These are phyloP conservation scores for Candida neerlandica DNA, from an alignment of 1,139 yeast species.

Conservation along the genomic window DNA sequence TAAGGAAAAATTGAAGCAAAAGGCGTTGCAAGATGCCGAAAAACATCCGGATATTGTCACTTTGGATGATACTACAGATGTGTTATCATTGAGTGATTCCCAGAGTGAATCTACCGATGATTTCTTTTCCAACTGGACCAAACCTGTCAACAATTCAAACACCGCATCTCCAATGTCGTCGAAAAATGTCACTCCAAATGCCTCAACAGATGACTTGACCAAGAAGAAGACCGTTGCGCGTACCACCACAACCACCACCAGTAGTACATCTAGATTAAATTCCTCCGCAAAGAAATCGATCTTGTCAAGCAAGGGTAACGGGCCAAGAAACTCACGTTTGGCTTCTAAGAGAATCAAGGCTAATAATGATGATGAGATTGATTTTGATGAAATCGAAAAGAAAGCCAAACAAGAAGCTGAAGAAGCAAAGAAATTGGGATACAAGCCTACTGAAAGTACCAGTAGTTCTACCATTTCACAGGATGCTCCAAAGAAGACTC, in stretches of 20 bases:
- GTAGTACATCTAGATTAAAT: constrained; percentile 19
- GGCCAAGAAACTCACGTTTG: constrained; percentile 58
- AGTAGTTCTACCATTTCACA: constrained; percentile 16
- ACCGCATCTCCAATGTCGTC: constrained; percentile 62
- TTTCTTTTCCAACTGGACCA: constrained; percentile 90
- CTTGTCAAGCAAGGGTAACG: constrained; percentile 44
- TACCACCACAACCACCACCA: constrained; percentile 23
- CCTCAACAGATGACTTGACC: constrained; percentile 40
- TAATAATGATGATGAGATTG: constrained; percentile 66
- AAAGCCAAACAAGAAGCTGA: constrained; percentile 84
- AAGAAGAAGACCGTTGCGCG: constrained; percentile 25
- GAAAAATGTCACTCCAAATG: constrained; percentile 49
- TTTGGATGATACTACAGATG: constrained; percentile 55
- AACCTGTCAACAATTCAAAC: constrained; percentile 55
- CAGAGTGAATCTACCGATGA: constrained; percentile 62
- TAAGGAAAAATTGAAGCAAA: constrained; percentile 73
- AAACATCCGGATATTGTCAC: constrained; percentile 70
- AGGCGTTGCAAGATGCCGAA: constrained; percentile 65
- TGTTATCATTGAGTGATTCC: constrained; percentile 33
- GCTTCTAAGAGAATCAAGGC: constrained; percentile 53
- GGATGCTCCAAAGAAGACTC: constrained; percentile 11
- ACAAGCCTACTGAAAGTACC: constrained; percentile 55
- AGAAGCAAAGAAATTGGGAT: constrained; percentile 71
- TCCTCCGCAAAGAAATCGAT: constrained; percentile 40
- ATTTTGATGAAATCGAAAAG: constrained; percentile 89